Base-by-base conservation (phyloP, 805 yeast species). In the Ogataea degrootiae region DNA sequence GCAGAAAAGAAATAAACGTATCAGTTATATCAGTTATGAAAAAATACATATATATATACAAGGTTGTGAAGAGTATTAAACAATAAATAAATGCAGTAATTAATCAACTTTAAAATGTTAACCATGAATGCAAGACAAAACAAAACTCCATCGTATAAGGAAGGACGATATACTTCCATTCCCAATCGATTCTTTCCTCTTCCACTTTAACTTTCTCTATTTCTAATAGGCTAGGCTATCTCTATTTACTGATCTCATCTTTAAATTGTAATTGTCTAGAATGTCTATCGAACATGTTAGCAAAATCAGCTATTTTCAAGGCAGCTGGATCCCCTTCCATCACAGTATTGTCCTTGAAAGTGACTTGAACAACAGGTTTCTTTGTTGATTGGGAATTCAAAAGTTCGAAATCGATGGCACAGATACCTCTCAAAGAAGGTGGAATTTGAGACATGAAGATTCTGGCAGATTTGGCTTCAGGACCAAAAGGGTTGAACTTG, bases 381-480 rank as follows among this genome's bases (percentile, higher is more conserved):
- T 73, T 77, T 9, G 61, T 67, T 0, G 83, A 69, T n/a, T 52
- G 43, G 5, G 65, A 58, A 4, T 74, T 70, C 41, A 90, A 71
- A 23, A 89, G 75, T 59, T 84, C 82, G 57, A 77, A 78, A 52
- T 83, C 82, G 2, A 91, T 70, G n/a, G 73, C 65, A 46, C 91
- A 81, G 8, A 75, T 62, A 37, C 76, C 72, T 58, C 85, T 83
- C 58, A 82, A 72, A 31, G 81, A 71, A 6, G 94, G 89, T 11
- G 97, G 97, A 39, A 91, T 79, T 45, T 87, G 76, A 11, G 94
- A 76, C 41, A 91, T 74, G 58, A 91, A 83, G 8, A 86, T 71
- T 58, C 98, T 80, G 5, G 96, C 90, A 6, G 86, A 73, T 65
- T 84, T 86, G 39, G 90, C 94, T 55, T 85, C 86, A 29, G 74